phyloP scores from a whole-genome alignment of 345 rosid genomes.

The Turritis glabra region DNA sequence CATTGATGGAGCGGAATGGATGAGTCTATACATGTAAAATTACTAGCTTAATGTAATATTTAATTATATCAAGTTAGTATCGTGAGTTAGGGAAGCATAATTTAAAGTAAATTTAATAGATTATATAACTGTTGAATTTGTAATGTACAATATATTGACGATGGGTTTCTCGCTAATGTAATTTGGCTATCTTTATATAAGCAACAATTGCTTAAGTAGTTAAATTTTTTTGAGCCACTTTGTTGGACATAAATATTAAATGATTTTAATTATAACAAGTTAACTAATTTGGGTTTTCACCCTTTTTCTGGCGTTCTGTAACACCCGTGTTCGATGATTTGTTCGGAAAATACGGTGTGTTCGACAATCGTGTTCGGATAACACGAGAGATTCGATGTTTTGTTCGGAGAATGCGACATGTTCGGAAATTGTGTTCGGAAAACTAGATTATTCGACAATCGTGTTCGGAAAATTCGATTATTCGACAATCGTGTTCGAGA shows the following conservation, averaged over 20 bases:
- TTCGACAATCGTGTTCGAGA: too few species aligned
- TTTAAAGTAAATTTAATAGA: neutral
- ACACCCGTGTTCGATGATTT: too few species aligned
- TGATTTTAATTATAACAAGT: neutral
- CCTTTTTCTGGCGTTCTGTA: too few species aligned
- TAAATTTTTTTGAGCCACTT: constrained; percentile 10
- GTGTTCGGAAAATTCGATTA: too few species aligned
- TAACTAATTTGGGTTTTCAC: neutral
- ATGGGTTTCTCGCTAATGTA: constrained; percentile 19
- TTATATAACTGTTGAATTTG: neutral
- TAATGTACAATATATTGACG: constrained; percentile 14
- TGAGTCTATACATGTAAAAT: constrained; percentile 43
- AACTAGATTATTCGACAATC: too few species aligned
- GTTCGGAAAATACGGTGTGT: too few species aligned
- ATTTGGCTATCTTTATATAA: constrained; percentile 14
- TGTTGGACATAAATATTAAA: neutral
- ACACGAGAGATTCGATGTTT: too few species aligned
- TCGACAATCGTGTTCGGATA: too few species aligned
- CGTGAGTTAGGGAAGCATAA: constrained; percentile 7
- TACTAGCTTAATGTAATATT: neutral
- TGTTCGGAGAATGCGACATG: too few species aligned
- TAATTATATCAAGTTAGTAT: neutral
- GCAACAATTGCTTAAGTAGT: neutral
- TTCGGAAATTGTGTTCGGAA: too few species aligned
- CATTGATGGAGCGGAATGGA: constrained; percentile 59